Percentiles rank a stretch among this genome's conserved stretches.
These are phyloP conservation scores for Hyphodiscus hymeniophilus DNA, from an alignment of 495 filamentous ascomycete species.

Conservation along the genomic window DNA sequence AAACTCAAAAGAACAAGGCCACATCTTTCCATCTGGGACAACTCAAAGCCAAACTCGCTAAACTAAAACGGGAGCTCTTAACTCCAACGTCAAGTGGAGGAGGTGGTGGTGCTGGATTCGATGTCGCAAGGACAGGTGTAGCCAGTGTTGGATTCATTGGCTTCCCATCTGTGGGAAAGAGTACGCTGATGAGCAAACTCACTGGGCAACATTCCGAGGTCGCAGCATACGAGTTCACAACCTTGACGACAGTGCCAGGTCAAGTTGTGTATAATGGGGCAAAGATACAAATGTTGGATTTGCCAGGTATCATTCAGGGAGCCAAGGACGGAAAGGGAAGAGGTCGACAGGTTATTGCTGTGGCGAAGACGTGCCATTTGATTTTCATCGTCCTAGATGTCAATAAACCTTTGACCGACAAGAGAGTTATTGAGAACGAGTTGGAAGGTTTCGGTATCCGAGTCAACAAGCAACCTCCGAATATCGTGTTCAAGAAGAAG, in stretches of 20 bases:
- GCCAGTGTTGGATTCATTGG: conserved; percentile 82
- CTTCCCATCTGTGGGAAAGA: conserved; percentile 97
- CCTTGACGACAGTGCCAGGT: conserved; percentile 91
- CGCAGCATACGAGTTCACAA: conserved; percentile 97
- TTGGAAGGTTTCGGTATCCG: conserved; percentile 96
- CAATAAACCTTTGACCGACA: conserved; percentile 96
- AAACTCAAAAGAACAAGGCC: conserved; percentile 96
- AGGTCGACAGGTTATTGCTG: conserved; percentile 97
- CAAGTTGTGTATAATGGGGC: conserved; percentile 96
- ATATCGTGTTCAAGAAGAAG: conserved; percentile 98
- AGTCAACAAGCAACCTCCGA: conserved; percentile 94
- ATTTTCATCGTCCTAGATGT: conserved; percentile 99
- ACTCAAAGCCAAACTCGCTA: conserved; percentile 96
- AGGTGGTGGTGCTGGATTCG: conserved; percentile 85
- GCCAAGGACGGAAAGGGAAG: conserved; percentile 98
- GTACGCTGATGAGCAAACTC: conserved; percentile 88
- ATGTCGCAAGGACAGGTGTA: conserved; percentile 96
- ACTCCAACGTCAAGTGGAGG: conserved; percentile 76
- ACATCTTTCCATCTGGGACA: conserved; percentile 85
- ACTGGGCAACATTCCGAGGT: conserved; percentile 97
- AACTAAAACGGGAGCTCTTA: conserved; percentile 90
- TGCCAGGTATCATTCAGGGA: conserved; percentile 97
- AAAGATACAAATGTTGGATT: conserved; percentile 96
- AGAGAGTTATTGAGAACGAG: conserved; percentile 93
- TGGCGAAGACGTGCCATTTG: conserved; percentile 96